Percentiles rank a stretch among this genome's conserved stretches.
phyloP scores from a whole-genome alignment of 345 rosid species.

The Hibiscus tridactylites region DNA sequence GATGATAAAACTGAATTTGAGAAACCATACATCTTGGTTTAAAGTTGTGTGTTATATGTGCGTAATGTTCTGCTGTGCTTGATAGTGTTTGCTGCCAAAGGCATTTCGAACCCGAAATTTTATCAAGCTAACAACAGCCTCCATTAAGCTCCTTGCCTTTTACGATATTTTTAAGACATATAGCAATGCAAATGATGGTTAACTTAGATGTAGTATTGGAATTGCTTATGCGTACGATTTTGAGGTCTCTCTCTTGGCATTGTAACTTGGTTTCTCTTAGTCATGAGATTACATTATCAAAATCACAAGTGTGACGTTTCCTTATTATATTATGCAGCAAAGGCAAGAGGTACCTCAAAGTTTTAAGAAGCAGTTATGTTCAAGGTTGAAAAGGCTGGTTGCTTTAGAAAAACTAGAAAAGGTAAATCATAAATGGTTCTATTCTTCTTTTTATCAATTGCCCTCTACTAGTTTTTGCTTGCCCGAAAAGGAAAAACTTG shows the following conservation, averaged over 20 bases:
- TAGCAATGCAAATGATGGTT: background rate
- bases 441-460: background rate
- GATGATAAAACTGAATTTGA: background rate
- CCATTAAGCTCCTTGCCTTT: background rate
- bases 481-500: background rate
- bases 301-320: background rate
- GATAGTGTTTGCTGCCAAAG: background rate
- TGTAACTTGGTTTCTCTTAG: background rate
- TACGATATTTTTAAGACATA: background rate
- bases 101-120: background rate
- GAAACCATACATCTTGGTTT: background rate
- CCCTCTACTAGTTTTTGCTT: background rate
- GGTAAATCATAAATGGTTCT: slow-evolving; percentile 30
- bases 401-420: slow-evolving; percentile 67
- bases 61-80: background rate
- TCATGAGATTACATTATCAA: background rate
- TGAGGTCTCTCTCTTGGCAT: background rate
- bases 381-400: slow-evolving; percentile 79
- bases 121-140: background rate
- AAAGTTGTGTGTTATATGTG: background rate
- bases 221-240: background rate
- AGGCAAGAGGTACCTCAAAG: slow-evolving; percentile 59
- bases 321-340: slow-evolving; percentile 45
- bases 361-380: slow-evolving; percentile 59
- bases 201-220: background rate